phyloP scores from a whole-genome alignment of 768 basidiomycete genomes.

The Russula dissimulans region DNA sequence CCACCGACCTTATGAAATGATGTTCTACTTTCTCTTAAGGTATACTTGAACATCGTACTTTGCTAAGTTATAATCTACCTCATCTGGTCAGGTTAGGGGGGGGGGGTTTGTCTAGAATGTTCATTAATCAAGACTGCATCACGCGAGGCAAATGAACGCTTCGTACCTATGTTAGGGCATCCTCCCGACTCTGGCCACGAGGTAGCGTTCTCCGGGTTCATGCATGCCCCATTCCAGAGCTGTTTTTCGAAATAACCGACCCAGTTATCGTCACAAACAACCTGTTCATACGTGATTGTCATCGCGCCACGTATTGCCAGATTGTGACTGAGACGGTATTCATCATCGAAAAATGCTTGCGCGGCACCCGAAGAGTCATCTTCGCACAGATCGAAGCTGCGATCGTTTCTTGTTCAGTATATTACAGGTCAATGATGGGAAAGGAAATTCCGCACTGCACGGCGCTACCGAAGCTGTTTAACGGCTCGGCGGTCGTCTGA shows the following conservation, averaged over 20 bases:
- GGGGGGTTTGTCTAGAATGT: no score
- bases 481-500: slow-evolving; percentile 38
- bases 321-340: slow-evolving; percentile 6
- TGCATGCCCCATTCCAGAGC: slow-evolving; percentile 42
- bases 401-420: neutral
- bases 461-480: slow-evolving; percentile 25
- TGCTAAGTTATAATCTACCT: neutral
- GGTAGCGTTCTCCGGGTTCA: slow-evolving; percentile 38
- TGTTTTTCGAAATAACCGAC: slow-evolving; percentile 40
- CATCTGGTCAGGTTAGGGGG: neutral
- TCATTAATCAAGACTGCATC: neutral
- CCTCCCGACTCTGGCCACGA: slow-evolving; percentile 47
- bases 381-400: slow-evolving; percentile 52
- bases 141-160: neutral
- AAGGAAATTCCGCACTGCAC: slow-evolving; percentile 37
- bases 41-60: neutral
- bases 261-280: slow-evolving; percentile 45
- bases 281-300: slow-evolving; percentile 44
- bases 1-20: neutral
- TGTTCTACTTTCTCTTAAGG: neutral
- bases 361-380: slow-evolving; percentile 40
- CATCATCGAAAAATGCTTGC: slow-evolving; percentile 44
- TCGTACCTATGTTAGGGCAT: slow-evolving; percentile 46
- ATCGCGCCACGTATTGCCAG: slow-evolving; percentile 35
- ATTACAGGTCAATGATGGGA: neutral